phyloP scores from a whole-genome alignment of 805 yeast genomes.

The Candida coquimbonensis region DNA sequence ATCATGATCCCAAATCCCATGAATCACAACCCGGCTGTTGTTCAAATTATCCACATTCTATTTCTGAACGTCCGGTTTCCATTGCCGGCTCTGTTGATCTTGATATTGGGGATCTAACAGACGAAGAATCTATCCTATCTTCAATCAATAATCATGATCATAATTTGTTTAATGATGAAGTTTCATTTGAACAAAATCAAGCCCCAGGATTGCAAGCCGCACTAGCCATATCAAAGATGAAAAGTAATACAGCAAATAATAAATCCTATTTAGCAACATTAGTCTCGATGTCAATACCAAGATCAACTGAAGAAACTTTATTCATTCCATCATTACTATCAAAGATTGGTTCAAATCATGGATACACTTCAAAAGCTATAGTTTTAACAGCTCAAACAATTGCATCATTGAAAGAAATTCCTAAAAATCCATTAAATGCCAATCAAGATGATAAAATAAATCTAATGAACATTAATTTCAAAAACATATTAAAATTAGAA shows the following conservation, averaged over 20 bases:
- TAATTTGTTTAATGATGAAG: constrained; percentile 17
- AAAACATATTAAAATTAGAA: constrained; percentile 31
- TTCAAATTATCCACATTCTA: constrained; percentile 43
- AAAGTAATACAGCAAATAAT: constrained; percentile 24
- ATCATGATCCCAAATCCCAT: constrained; percentile 20
- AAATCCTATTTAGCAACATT: constrained; percentile 43
- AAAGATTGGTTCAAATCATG: constrained; percentile 61
- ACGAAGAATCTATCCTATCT: constrained; percentile 33
- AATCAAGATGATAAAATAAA: constrained; percentile 12
- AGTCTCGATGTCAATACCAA: constrained; percentile 68
- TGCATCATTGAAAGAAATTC: constrained; percentile 56
- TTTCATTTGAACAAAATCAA: constrained; percentile 55
- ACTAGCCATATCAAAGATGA: constrained; percentile 52
- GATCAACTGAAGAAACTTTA: constrained; percentile 72
- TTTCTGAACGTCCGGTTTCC: constrained; percentile 57
- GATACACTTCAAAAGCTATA: constrained; percentile 67
- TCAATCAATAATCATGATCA: constrained; percentile 7
- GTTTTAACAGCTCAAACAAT: constrained; percentile 62
- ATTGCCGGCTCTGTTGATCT: constrained; percentile 54
- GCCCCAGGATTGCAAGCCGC: constrained; percentile 76
- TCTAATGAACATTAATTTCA: constrained; percentile 32
- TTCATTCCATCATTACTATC: constrained; percentile 69
- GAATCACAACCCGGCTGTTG: constrained; percentile 55
- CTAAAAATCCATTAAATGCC: constrained; percentile 15
- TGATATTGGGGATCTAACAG: constrained; percentile 40